Conservation (phyloP, 805 yeast species). For the Saturnispora zaruensis region DNA sequence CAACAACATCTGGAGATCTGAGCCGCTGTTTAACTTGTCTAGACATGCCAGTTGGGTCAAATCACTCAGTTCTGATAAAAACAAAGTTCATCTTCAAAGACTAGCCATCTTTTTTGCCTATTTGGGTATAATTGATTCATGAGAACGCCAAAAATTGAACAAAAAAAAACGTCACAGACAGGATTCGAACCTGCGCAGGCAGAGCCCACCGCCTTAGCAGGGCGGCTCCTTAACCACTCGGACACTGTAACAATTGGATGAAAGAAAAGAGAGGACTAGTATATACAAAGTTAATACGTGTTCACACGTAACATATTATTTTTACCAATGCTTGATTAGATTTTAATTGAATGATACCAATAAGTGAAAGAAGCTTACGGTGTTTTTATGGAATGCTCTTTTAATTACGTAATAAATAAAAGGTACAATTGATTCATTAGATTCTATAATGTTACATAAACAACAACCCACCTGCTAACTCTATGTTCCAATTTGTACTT, state of each 20-base stretch:
- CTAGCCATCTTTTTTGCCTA: conserved; percentile 1
- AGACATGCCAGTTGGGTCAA: neutral
- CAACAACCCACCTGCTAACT: conserved; percentile 74
- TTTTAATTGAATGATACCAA: no score
- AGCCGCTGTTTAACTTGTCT: neutral
- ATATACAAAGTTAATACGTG: no score
- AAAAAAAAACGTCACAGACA: conserved; percentile 84
- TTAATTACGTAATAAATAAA: no score
- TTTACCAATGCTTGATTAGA: no score
- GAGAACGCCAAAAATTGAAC: neutral
- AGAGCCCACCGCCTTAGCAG: conserved; percentile 83
- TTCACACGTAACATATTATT: no score
- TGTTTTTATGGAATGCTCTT: no score
- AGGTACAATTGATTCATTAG: no score
- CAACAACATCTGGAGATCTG: neutral
- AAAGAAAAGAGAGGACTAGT: neutral
- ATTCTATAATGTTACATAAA: conserved; percentile 29
- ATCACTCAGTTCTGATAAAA: neutral
- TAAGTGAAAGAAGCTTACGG: no score
- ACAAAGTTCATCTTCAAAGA: neutral
- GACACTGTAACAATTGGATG: conserved; percentile 45
- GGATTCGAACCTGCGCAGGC: conserved; percentile 99
- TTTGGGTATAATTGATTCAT: neutral
- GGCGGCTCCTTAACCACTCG: conserved; percentile 73
- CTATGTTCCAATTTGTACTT: conserved; percentile 68